Conservation (phyloP, 1,284 basidiomycete genomes). For the Tilletia indica region DNA sequence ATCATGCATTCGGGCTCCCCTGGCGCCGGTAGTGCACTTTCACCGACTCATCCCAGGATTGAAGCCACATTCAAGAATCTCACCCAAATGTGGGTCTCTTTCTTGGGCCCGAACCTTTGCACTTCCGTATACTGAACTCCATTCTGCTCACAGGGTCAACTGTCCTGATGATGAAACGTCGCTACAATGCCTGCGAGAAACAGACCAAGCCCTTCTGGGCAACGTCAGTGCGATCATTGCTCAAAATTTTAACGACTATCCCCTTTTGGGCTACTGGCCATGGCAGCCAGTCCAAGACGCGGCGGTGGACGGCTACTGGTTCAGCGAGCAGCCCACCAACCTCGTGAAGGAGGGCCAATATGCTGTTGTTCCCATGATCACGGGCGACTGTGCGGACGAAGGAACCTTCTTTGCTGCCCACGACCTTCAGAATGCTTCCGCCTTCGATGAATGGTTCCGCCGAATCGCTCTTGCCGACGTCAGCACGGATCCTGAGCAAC, state of each 20-base stretch:
- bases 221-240: constrained; percentile 10
- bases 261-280: constrained; percentile 11
- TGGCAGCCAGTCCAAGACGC: constrained; percentile 12
- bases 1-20: constrained; percentile 16
- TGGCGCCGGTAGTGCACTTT: background rate
- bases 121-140: background rate
- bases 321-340: background rate
- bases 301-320: background rate
- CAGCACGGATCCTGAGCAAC: constrained; percentile 2
- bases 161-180: background rate
- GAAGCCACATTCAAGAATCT: constrained; percentile 9
- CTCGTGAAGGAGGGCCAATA: constrained; percentile 3
- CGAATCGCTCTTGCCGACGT: constrained; percentile 5
- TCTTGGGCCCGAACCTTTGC: background rate
- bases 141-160: background rate
- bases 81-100: background rate
- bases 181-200: background rate
- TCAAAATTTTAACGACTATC: constrained; percentile 10
- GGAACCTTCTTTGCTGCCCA: background rate
- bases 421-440: background rate
- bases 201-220: background rate
- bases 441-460: constrained; percentile 11
- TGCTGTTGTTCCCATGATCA: constrained; percentile 7
- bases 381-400: constrained; percentile 15
- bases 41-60: background rate